Percentiles rank a stretch among this genome's conserved stretches.
phyloP scores from a whole-genome alignment of 2,329 filamentous ascomycete genomes.

The Alternaria gansuensis region DNA sequence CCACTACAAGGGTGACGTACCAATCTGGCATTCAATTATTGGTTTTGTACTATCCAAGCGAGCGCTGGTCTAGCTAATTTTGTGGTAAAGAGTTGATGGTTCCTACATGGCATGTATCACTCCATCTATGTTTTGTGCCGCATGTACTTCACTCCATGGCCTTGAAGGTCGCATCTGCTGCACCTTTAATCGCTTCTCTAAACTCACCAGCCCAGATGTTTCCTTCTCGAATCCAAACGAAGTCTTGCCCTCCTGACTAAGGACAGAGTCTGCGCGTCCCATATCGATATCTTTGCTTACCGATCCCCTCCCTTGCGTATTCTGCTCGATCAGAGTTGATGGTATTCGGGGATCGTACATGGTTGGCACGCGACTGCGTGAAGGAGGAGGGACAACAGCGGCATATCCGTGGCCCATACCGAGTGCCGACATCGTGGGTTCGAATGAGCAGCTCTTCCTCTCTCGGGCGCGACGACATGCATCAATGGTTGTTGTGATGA shows the following conservation, averaged over 20 bases:
- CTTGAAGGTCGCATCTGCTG: conserved; percentile 34
- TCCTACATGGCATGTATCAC: conserved; percentile 22
- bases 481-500: conserved; percentile 28
- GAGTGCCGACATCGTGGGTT: conserved; percentile 43
- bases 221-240: conserved; percentile 20
- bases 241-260: conserved; percentile 22
- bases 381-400: conserved; percentile 25
- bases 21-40: background rate
- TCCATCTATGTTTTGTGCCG: conserved; percentile 11
- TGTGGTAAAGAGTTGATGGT: too few relatives aligned
- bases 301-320: conserved; percentile 29
- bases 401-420: conserved; percentile 41
- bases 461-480: conserved; percentile 26
- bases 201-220: conserved; percentile 28
- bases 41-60: conserved; percentile 1
- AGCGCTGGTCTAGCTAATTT: background rate
- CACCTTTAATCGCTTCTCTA: conserved; percentile 30
- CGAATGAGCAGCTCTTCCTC: conserved; percentile 41
- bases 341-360: conserved; percentile 37
- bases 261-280: conserved; percentile 28
- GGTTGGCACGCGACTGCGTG: conserved; percentile 32
- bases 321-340: conserved; percentile 21
- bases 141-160: conserved; percentile 42
- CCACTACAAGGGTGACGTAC: too few relatives aligned
- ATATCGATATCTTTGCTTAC: conserved; percentile 19